Evolutionary conservation across 305 asterid species (phyloP), one percentile per base, ranked within the genome.

Genomic region (Fraxinus platypoda): DNA sequence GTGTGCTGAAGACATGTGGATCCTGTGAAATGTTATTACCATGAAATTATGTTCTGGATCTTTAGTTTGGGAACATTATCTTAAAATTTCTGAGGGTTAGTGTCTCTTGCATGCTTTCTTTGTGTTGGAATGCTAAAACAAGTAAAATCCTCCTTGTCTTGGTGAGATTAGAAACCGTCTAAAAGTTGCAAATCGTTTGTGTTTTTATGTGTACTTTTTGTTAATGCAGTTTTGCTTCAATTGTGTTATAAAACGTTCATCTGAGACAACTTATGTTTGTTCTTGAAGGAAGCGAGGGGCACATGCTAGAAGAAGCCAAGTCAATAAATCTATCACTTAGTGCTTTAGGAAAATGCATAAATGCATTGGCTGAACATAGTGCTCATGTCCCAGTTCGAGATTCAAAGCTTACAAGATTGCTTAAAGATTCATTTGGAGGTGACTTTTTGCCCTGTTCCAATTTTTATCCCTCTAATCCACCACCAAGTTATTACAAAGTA

Each of bases 381-480:
- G 77, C 98, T 83, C 99, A 97, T 86, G 97, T 97, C 78, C 99
- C 98, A 4, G 97, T 97, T 88, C 94, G 98, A 49, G 99, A 97
- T 88, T 97, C 99, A 8, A 97, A 97, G 87, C 97, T 97, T 74
- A 97, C 99, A 19, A 90, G 99, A 88, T 81, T 97, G 83, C 99
- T 97, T 78, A 95, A 93, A 89, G 98, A 97, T 90, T 95, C 99
- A 76, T 97, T 97, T 89, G 99, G 99, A 92, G 99, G 99, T 97
- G 84, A 88, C 90, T 74, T 64, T 78, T 77, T 73, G 19, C 33
- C 52, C 8, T n/a, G 25, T 64, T 33, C 76, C 78, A 73, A 76
- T 11, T 76, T 21, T 64, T 72, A 30, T 38, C 57, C 74, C 68
- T 74, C 71, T 74, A 75, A 59, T 52, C 31, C 74, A 31, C 74